Percentiles rank a stretch among this genome's conserved stretches.
phyloP scores from a whole-genome alignment of 352 stramenopile species.

The Pythium folliculosum region DNA sequence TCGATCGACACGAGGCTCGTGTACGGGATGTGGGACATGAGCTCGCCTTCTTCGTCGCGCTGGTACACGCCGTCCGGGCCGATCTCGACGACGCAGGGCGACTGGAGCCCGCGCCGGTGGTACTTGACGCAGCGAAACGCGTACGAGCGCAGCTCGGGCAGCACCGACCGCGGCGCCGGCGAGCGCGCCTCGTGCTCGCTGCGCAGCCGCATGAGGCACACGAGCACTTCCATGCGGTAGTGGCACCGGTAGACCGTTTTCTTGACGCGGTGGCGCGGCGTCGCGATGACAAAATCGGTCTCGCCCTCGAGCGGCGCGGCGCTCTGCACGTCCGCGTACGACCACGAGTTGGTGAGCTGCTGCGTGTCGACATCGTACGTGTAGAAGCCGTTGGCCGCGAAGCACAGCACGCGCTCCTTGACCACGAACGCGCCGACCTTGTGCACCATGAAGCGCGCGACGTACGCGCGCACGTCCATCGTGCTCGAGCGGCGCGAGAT shows the following conservation, averaged over 20 bases:
- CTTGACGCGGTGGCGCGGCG: constrained; percentile 76
- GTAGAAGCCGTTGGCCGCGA: constrained; percentile 72
- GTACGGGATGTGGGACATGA: constrained; percentile 82
- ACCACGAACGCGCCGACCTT: constrained; percentile 83
- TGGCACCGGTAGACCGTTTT: constrained; percentile 81
- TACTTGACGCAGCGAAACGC: constrained; percentile 64
- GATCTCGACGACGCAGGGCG: constrained; percentile 67
- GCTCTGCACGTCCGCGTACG: constrained; percentile 76
- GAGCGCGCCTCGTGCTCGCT: constrained; percentile 59
- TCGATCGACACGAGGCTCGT: constrained; percentile 84
- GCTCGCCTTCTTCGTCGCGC: constrained; percentile 66
- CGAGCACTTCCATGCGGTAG: constrained; percentile 83
- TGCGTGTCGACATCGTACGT: constrained; percentile 74
- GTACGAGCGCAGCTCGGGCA: constrained; percentile 56
- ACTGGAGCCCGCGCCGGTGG: constrained; percentile 59
- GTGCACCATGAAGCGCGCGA: constrained; percentile 83
- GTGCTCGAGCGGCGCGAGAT: not conserved
- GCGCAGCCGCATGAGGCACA: constrained; percentile 75
- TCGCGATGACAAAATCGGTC: constrained; percentile 77
- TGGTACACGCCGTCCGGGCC: constrained; percentile 77
- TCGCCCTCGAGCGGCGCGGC: constrained; percentile 65
- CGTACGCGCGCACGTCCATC: constrained; percentile 62
- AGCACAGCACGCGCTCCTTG: constrained; percentile 84
- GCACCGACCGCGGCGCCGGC: constrained; percentile 11
- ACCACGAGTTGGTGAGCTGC: constrained; percentile 78